phyloP scores from a whole-genome alignment of 495 filamentous ascomycete species.

The Penicillium parvum region DNA sequence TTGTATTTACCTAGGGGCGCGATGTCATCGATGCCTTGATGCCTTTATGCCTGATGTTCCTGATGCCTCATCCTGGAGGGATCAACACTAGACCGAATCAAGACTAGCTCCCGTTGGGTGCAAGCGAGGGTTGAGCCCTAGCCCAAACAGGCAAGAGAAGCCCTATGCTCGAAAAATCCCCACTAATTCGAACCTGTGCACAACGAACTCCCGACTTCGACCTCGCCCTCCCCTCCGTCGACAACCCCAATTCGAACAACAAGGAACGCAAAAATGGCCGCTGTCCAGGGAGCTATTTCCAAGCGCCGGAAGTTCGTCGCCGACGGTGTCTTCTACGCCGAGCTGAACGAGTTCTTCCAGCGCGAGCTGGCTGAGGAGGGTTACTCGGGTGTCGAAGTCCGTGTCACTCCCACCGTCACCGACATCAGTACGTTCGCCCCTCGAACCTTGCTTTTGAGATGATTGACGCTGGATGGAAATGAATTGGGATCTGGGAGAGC shows the following conservation, averaged over 20 bases:
- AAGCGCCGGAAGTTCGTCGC: conserved; percentile 99
- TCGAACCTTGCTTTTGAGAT: conserved; percentile 12
- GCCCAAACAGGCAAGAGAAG: conserved; percentile 32
- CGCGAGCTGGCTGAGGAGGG: conserved; percentile 99
- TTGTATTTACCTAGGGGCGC: not conserved
- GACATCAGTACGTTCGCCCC: conserved; percentile 75
- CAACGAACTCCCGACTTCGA: conserved; percentile 33
- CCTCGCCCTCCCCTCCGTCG: conserved; percentile 35
- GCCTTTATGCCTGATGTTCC: conserved; percentile 11
- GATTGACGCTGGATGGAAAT: conserved; percentile 11
- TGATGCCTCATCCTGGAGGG: no score
- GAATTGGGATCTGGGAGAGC: conserved; percentile 9
- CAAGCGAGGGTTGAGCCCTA: conserved; percentile 47
- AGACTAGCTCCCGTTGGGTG: conserved; percentile 22
- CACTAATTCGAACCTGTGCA: conserved; percentile 32
- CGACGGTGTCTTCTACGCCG: conserved; percentile 99
- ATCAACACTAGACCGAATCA: conserved; percentile 14
- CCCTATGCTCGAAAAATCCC: conserved; percentile 43
- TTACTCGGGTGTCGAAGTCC: conserved; percentile 99
- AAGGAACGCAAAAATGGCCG: conserved; percentile 57
- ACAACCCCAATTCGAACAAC: conserved; percentile 33
- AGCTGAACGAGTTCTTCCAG: conserved; percentile 99
- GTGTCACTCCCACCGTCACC: conserved; percentile 98
- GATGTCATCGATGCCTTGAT: conserved; percentile 12
- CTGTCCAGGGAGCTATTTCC: conserved; percentile 71